These are phyloP conservation scores for Capronia epimyces DNA, from an alignment of 2,329 filamentous ascomycete species.

Conservation along the genomic window DNA sequence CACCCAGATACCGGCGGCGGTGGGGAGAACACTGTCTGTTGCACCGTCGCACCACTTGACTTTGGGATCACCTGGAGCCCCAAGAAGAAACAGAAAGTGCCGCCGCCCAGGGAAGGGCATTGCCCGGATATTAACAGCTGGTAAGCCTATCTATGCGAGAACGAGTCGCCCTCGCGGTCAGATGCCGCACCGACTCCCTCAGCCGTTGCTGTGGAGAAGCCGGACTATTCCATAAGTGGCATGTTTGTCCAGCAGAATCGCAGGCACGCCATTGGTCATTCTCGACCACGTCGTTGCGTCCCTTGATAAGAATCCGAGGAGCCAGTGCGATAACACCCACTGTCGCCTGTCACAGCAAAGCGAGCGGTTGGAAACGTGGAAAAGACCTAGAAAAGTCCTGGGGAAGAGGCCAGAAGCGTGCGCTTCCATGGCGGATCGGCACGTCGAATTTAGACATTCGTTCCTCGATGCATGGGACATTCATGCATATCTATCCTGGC, in stretches of 20 bases:
- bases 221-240: slow-evolving; percentile 15
- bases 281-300: slow-evolving; percentile 9
- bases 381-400: not conserved
- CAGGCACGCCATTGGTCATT: slow-evolving; percentile 11
- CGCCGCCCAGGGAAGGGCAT: not conserved
- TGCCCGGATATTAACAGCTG: slow-evolving; percentile 1
- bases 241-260: slow-evolving; percentile 11
- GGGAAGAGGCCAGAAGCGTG: not conserved
- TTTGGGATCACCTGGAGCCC: slow-evolving; percentile 2
- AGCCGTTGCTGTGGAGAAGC: slow-evolving; percentile 6
- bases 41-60: slow-evolving; percentile 45
- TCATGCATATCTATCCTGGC: slow-evolving; percentile 7
- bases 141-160: not conserved
- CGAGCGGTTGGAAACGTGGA: not conserved
- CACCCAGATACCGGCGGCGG: slow-evolving; percentile 62
- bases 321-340: slow-evolving; percentile 8
- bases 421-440: slow-evolving; percentile 2
- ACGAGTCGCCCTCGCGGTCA: slow-evolving; percentile 17
- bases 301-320: slow-evolving; percentile 20
- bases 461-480: not conserved
- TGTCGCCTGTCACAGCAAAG: not conserved
- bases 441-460: slow-evolving; percentile 11
- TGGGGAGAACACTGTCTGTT: slow-evolving; percentile 90
- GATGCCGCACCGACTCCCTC: slow-evolving; percentile 6
- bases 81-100: not conserved